A percentile compares a stretch with the other conserved stretches of the same genome.
Evolutionary conservation across 2,329 filamentous ascomycete species (phyloP).

Genomic region (Microdochium trichocladiopsis): DNA sequence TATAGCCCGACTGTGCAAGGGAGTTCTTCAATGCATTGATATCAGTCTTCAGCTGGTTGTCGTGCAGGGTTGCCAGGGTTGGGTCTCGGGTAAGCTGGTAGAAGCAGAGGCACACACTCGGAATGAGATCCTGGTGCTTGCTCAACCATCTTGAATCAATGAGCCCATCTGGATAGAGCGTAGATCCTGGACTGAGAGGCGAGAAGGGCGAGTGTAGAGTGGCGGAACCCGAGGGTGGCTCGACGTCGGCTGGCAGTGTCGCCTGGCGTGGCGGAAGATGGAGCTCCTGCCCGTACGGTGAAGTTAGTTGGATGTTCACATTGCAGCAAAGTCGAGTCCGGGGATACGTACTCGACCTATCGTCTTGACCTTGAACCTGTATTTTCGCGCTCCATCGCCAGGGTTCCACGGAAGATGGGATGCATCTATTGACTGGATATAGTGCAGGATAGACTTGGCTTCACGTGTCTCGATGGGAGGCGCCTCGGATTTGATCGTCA

Average conservation of each 20-base stretch:
- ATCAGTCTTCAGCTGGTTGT: conserved; percentile 82
- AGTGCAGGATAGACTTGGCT: conserved; percentile 56
- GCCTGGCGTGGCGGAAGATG: conserved; percentile 51
- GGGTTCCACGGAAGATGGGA: conserved; percentile 60
- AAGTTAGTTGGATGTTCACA: neutral
- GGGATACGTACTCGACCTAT: conserved; percentile 70
- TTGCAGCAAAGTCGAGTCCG: neutral
- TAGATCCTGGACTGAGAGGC: conserved; percentile 75
- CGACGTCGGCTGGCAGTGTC: conserved; percentile 42
- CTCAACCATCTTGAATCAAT: conserved; percentile 75
- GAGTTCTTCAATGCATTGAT: conserved; percentile 70
- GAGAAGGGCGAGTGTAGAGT: conserved; percentile 88
- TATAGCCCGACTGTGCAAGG: conserved; percentile 65
- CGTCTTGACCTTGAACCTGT: conserved; percentile 62
- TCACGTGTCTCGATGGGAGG: conserved; percentile 58
- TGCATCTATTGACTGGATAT: conserved; percentile 60
- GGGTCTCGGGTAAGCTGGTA: conserved; percentile 69
- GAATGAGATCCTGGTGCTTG: conserved; percentile 82
- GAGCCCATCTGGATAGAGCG: conserved; percentile 83
- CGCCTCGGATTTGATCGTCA: conserved; percentile 63
- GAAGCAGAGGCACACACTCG: conserved; percentile 74
- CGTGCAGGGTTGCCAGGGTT: conserved; percentile 68
- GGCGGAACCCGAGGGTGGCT: conserved; percentile 36
- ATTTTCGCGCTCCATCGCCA: conserved; percentile 42
- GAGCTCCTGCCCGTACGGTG: conserved; percentile 34